Base-by-base conservation (phyloP, 164 flowering plant species). In the Taxillus chinensis region DNA sequence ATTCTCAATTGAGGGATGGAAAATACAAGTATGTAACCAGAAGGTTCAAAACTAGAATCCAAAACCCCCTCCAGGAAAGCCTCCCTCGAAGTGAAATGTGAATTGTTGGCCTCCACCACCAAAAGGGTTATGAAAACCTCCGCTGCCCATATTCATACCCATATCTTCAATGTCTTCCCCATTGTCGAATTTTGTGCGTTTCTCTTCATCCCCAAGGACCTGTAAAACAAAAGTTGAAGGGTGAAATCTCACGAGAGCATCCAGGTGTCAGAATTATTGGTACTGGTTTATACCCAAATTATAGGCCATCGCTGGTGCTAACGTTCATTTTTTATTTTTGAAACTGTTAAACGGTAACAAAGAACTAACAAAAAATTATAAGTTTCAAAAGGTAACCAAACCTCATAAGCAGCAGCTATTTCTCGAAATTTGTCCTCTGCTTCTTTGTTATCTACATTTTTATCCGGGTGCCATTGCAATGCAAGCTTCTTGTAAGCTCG, bases 321-420 rank as follows among this genome's bases (percentile, higher is more conserved):
- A 27, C 2, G 27, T 27, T 27, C 27, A 27, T 27, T 27, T 27
- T 27, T 27, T 27, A 27, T 27, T 27, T 27, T 27, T 27, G 27
- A 27, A 27, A 27, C 27, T 27, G 27, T 27, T 27, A 27, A 27
- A 27, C 27, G 27, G 27, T 27, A 27, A 27, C 27, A 27, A 2
- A 15, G 62, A 54, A 59, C 39, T 37, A 9, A 54, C 38, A 15
- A 46, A 57, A 2, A 16, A 14, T 5, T 17, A 63, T 42, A 61
- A 49, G 14, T 5, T 2, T 45, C 17, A 10, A 51, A 17, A n/a
- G 16, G 27, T 27, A 57, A 52, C 45, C 69, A 10, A 37, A 89
- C 97, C 99, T 91, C 97, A 72, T 95, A 95, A 49, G 99, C 97
- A 61, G 92, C 95, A 55, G 99, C 99, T 66, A 95, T 91, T 73